Evolutionary conservation across 2,329 filamentous ascomycete species (phyloP).

Genomic region (Cryphonectria nitschkei): DNA sequence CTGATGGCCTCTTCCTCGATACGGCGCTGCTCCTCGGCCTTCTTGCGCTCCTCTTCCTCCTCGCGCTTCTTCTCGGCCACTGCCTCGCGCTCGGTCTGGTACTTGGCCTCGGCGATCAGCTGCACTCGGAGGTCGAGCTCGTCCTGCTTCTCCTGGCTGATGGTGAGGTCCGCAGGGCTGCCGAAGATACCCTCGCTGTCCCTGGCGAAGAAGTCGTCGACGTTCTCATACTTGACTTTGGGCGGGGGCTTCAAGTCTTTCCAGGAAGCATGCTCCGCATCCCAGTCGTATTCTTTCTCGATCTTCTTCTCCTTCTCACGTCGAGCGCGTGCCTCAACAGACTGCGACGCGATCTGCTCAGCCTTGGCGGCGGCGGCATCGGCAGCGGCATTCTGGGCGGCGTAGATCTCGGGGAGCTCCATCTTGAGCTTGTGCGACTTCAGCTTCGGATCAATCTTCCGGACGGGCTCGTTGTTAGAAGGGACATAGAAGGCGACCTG

Average conservation of each 20-base stretch:
- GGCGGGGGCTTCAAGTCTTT: background rate
- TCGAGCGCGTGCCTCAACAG: background rate
- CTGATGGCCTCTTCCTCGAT: slow-evolving; percentile 32
- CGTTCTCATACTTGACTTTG: slow-evolving; percentile 11
- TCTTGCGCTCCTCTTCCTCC: slow-evolving; percentile 32
- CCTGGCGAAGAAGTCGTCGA: slow-evolving; percentile 31
- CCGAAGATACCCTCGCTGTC: slow-evolving; percentile 25
- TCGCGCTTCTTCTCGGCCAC: slow-evolving; percentile 27
- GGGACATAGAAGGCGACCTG: slow-evolving; percentile 21
- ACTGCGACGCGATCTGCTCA: background rate
- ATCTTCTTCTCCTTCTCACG: background rate
- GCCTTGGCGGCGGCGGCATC: background rate
- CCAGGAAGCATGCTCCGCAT: background rate
- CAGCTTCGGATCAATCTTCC: background rate
- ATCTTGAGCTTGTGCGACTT: background rate
- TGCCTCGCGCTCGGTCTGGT: slow-evolving; percentile 21
- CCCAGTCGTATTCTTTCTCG: background rate
- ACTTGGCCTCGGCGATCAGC: slow-evolving; percentile 23
- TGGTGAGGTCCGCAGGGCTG: slow-evolving; percentile 24
- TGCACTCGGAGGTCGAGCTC: slow-evolving; percentile 31
- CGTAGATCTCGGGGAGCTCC: background rate
- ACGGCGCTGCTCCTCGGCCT: slow-evolving; percentile 31
- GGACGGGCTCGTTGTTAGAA: slow-evolving; percentile 23
- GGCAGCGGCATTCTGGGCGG: background rate
- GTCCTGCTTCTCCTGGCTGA: slow-evolving; percentile 34